phyloP scores from a whole-genome alignment of 352 stramenopile species.

The Globisporangium uncinulatum region DNA sequence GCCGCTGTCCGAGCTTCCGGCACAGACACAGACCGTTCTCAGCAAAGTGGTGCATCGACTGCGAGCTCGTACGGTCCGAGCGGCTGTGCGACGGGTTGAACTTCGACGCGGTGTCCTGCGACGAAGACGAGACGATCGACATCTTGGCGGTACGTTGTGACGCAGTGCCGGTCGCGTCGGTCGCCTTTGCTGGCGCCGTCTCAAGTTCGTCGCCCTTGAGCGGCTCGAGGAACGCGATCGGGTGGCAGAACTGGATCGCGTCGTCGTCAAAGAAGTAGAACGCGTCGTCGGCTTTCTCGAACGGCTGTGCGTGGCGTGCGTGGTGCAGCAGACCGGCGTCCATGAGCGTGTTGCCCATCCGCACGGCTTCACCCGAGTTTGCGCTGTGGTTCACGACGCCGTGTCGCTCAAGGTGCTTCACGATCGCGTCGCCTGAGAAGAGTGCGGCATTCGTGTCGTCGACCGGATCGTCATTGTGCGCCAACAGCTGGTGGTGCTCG shows the following conservation, averaged over 20 bases:
- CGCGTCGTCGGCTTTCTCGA: conserved; percentile 17
- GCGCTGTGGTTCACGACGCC: conserved; percentile 13
- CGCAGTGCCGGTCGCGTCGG: not conserved
- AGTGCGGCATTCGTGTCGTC: conserved; percentile 6
- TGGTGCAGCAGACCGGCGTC: conserved; percentile 59
- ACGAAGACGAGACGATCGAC: conserved; percentile 4
- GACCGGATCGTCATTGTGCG: not conserved
- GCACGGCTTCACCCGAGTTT: conserved; percentile 24
- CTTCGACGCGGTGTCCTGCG: conserved; percentile 2
- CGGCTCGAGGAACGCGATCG: conserved; percentile 14
- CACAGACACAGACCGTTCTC: conserved; percentile 43
- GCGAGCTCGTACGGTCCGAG: conserved; percentile 9
- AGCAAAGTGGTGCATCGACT: conserved; percentile 5
- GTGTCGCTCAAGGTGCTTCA: conserved; percentile 34
- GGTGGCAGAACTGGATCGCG: conserved; percentile 18
- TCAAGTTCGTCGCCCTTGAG: conserved; percentile 1
- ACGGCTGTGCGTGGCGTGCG: conserved; percentile 26
- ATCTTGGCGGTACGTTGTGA: conserved; percentile 1
- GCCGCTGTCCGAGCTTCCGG: conserved; percentile 46
- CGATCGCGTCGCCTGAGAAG: conserved; percentile 22
- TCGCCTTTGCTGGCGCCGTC: not conserved
- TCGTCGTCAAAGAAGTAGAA: conserved; percentile 24
- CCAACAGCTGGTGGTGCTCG: not conserved
- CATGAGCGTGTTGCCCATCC: conserved; percentile 52
- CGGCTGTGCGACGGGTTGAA: conserved; percentile 5